Evolutionary conservation across 352 stramenopile species (phyloP), one percentile per base, ranked within the genome.

Genomic region (Pythium dissotocum): DNA sequence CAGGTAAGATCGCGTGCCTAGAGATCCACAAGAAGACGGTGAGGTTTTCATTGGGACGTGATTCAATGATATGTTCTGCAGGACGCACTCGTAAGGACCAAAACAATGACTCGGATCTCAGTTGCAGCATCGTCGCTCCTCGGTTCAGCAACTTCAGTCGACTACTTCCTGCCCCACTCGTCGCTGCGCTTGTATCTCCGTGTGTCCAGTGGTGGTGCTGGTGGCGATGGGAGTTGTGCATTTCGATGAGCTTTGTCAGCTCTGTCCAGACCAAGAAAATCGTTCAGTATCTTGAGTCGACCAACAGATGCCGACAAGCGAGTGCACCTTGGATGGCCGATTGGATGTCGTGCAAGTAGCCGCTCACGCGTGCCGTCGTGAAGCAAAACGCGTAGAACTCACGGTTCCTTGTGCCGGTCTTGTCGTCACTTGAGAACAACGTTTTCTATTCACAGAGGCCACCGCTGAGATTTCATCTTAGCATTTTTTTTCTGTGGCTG

Each of bases 371-470:
- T 8, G 77, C 72, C 7, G 79, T 83, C 12, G 84, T 89, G 53
- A 92, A 82, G 65, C 84, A 92, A 51, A 82, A 65, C 18, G 82
- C 72, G 54, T 87, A 85, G 3, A 88, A 56, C 36, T 89, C 82
- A 1, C 67, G 74, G 18, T 77, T 70, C 0, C 77, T 85, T 63
- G 74, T 70, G 12, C 73, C 35, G 30, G 70, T 78, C n/a, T 52
- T 69, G 26, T 79, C 65, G 16, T 86, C 79, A 9, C 82, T 68
- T 2, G 61, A 67, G 28, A 75, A 78, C 26, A 91, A 74, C 13
- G 69, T 26, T 71, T 78, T 82, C 83, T 90, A 44, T 16, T 46
- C 33, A 48, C 30, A 14, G 2, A 7, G 18, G 30, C 14, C n/a
- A 32, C 6, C 30, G 16, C 16, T 49, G 36, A 52, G 59, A 30